Evolutionary conservation across 2,329 filamentous ascomycete genomes (phyloP).

Genomic region (Ophiostoma ips): DNA sequence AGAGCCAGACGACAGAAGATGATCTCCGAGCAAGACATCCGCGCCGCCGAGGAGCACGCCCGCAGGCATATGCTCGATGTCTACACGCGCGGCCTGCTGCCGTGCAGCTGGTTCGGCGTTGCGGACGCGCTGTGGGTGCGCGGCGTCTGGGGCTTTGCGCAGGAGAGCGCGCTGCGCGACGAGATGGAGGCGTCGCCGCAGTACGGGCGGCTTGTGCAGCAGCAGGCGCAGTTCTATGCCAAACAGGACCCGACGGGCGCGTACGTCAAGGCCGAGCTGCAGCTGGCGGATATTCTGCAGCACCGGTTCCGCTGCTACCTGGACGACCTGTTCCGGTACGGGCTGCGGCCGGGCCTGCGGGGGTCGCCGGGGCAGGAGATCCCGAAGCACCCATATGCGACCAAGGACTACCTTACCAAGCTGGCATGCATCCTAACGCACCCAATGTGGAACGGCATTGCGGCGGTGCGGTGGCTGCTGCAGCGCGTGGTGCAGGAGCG

Average conservation of each 20-base stretch:
- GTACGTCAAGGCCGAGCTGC: constrained; percentile 7
- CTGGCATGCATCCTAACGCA: constrained; percentile 10
- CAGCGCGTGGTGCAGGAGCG: constrained; percentile 11
- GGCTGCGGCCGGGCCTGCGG: constrained; percentile 6
- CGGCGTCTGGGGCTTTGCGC: constrained; percentile 9
- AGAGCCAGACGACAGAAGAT: too few relatives aligned
- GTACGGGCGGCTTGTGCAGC: not conserved
- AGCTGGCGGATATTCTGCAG: constrained; percentile 10
- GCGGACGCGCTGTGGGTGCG: constrained; percentile 6
- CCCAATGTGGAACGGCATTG: constrained; percentile 10
- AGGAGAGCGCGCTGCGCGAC: constrained; percentile 3
- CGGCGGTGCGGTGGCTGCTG: constrained; percentile 11
- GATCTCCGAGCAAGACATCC: too few relatives aligned
- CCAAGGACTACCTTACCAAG: constrained; percentile 5
- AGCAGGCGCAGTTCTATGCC: not conserved
- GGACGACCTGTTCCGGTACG: constrained; percentile 13
- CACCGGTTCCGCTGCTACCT: constrained; percentile 11
- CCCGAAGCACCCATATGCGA: not conserved
- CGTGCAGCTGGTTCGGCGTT: constrained; percentile 8
- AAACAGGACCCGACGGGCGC: not conserved
- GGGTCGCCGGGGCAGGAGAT: not conserved
- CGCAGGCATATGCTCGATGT: not conserved
- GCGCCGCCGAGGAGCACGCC: not conserved
- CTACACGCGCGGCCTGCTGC: not conserved
- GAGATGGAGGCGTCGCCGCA: not conserved